Base-by-base conservation (phyloP, 2,329 filamentous ascomycete species). In the Alternaria sp. region DNA sequence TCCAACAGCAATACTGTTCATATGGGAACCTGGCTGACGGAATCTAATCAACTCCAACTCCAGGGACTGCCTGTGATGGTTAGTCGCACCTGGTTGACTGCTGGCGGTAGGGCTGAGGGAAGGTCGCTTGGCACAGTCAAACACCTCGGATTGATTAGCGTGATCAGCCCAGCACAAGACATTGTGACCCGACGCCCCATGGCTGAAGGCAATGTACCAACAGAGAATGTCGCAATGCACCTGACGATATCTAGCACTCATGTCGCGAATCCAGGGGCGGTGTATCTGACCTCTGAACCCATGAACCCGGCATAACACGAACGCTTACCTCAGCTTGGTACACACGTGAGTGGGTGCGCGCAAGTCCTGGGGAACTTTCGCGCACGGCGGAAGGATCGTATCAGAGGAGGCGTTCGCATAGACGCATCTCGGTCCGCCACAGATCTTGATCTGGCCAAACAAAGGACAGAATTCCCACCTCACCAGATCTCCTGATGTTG, bases 271-370 rank as follows among this genome's bases (percentile, higher is more conserved):
- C 9, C 8, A 51, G 28, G 17, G 28, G 28, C 47, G 47, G 28
- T 32, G 28, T 23, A 36, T 51, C 49, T 28, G 49, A 36, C 30
- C 28, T 51, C 17, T 51, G 9, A 51, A 51, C 28, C 21, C 49
- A 51, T 32, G 19, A 13, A 15, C 49, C 28, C 12, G 12, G 49
- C 28, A 8, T 11, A 36, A 51, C 49, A 15, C 19, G 17, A 51
- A 19, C 2, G 49, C 49, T 51, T 30, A 51, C 49, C 49, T 32
- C 47, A 51, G 47, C 47, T 13, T 19, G 26, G 28, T 19, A 28
- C 47, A 17, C 26, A 50, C 47, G 47, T 32, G 26, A 26, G 49
- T 15, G 17, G 9, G 30, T 6, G 17, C 19, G n/a, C 45, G 15
- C 45, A n/a, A 17, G 15, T 13, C 25, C 15, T 12, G 3, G 11